These are phyloP conservation scores for Penicillium sp. DNA, from an alignment of 2,329 filamentous ascomycete genomes.

Conservation along the genomic window DNA sequence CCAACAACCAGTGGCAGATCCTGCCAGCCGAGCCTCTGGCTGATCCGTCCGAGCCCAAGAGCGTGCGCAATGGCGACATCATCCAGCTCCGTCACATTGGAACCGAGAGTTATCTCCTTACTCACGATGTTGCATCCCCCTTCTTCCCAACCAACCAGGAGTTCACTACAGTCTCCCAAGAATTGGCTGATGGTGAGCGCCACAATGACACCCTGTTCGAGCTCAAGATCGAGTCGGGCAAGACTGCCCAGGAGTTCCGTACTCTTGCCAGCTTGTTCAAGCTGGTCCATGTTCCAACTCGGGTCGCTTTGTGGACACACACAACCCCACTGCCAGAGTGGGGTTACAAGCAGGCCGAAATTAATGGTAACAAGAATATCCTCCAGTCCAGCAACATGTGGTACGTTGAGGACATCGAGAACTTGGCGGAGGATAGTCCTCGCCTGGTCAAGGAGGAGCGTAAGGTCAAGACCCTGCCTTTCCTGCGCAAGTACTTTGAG, in stretches of 20 bases:
- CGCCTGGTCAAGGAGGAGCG: conserved; percentile 73
- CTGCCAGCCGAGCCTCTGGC: conserved; percentile 59
- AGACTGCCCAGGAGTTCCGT: conserved; percentile 78
- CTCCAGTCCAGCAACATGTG: conserved; percentile 87
- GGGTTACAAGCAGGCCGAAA: conserved; percentile 96
- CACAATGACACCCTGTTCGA: conserved; percentile 92
- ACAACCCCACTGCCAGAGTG: conserved; percentile 92
- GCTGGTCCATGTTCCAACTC: conserved; percentile 87
- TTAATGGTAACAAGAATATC: conserved; percentile 98
- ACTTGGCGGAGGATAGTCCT: conserved; percentile 65
- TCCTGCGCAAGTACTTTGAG: conserved; percentile 93
- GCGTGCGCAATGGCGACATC: conserved; percentile 77
- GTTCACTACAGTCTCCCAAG: conserved; percentile 77
- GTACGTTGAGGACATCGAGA: conserved; percentile 89
- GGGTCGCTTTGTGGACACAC: conserved; percentile 99
- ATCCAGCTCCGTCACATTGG: conserved; percentile 82
- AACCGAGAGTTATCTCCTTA: conserved; percentile 82
- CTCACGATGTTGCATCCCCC: conserved; percentile 95
- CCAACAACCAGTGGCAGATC: conserved; percentile 98
- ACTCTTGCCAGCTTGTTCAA: conserved; percentile 92
- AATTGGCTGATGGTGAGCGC: conserved; percentile 69
- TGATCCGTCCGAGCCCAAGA: conserved; percentile 58
- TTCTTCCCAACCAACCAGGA: conserved; percentile 98
- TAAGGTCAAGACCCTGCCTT: conserved; percentile 78
- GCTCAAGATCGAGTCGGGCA: conserved; percentile 82